These are phyloP conservation scores for Lachancea nothofagi DNA, from an alignment of 805 yeast species.

Conservation along the genomic window DNA sequence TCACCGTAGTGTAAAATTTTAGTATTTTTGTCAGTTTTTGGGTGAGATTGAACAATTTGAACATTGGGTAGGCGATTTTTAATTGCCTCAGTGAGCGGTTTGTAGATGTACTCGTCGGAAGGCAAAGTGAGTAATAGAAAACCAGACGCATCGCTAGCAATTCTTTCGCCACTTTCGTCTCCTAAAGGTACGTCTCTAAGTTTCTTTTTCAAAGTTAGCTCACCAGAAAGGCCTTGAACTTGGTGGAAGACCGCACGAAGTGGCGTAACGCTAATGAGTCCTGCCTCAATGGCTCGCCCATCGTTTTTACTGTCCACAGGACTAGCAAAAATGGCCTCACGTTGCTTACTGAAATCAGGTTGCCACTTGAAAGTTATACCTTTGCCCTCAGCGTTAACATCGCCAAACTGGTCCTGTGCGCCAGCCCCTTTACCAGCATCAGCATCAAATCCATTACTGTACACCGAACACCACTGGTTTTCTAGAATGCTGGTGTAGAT, in stretches of 20 bases:
- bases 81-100: slow-evolving; percentile 34
- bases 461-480: slow-evolving; percentile 70
- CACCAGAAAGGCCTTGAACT: slow-evolving; percentile 20
- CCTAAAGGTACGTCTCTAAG: neutral
- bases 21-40: slow-evolving; percentile 2
- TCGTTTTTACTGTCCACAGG: slow-evolving; percentile 48
- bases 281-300: slow-evolving; percentile 61
- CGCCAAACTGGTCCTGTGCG: slow-evolving; percentile 34
- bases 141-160: neutral
- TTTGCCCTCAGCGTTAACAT: slow-evolving; percentile 28
- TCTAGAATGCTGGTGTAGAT: slow-evolving; percentile 72
- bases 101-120: slow-evolving; percentile 37
- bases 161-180: neutral
- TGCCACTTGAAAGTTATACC: slow-evolving; percentile 65
- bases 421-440: slow-evolving; percentile 32
- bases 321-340: slow-evolving; percentile 46
- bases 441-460: slow-evolving; percentile 5
- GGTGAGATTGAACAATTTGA: slow-evolving; percentile 18
- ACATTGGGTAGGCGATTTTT: slow-evolving; percentile 32
- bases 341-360: slow-evolving; percentile 61
- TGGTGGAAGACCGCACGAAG: slow-evolving; percentile 63
- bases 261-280: slow-evolving; percentile 63
- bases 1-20: slow-evolving; percentile 77
- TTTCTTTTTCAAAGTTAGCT: slow-evolving; percentile 10
- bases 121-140: slow-evolving; percentile 28